Evolutionary conservation across 2,329 filamentous ascomycete species (phyloP), one percentile per base, ranked within the genome.

Genomic region (Cryoendolithus antarcticus): DNA sequence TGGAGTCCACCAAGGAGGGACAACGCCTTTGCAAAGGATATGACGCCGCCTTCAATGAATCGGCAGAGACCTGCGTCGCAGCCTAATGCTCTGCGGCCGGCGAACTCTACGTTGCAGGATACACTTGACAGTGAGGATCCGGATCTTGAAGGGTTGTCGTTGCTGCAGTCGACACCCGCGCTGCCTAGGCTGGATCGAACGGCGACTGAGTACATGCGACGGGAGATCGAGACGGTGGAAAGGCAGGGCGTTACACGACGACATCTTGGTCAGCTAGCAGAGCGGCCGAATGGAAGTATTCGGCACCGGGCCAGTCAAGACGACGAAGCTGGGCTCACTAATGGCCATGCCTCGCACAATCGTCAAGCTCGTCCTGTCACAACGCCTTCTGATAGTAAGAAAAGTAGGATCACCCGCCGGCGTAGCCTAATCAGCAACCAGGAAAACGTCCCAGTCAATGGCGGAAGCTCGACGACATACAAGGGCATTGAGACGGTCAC

Each of bases 121-220:
- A 37, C 44, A 46, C 9, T 56, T 47, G 40, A 62, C 49, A 13
- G 55, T 47, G 41, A 50, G 41, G 59, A 60, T 7, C 59, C 66
- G 10, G 65, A 69, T 29, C 61, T 70, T 41, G 63, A 65, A 38
- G 58, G 62, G 12, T 60, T 57, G 11, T 67, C 64, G 9, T 49
- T 71, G 30, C 59, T 70, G 4, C 63, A 64, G 4, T 69, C 67
- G 4, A 71, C 67, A 3, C 67, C 68, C 9, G 59, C 59, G 9
- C 24, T 27, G 6, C 24, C 24, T 6, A 27, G 24, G 7, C 24
- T 6, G 24, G 24, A 27, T 27, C 24, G 24, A 27, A 27, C 7
- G 24, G 49, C 44, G 13, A 56, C 58, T n/a, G 54, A 49, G 66
- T 53, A 41, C 30, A 39, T 43, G 40, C 8, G 42, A 48, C 53